phyloP scores from a whole-genome alignment of 768 basidiomycete genomes.

The Leccinum broughii region DNA sequence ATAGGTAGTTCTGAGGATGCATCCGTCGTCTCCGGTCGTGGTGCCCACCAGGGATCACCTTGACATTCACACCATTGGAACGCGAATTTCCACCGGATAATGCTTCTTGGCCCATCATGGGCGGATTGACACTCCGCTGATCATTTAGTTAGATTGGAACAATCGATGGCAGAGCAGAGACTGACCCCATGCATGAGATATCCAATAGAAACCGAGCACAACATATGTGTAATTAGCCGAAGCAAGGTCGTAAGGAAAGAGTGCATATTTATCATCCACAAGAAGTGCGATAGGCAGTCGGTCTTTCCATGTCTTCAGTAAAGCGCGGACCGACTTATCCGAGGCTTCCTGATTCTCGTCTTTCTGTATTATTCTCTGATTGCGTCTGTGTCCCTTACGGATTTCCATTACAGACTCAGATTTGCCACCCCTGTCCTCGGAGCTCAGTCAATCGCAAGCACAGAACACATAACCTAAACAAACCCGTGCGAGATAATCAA shows the following conservation, averaged over 20 bases:
- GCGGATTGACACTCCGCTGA: slow-evolving; percentile 62
- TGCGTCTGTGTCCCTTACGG: slow-evolving; percentile 39
- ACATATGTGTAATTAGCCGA: slow-evolving; percentile 50
- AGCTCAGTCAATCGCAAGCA: slow-evolving; percentile 2
- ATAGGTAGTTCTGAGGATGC: not conserved
- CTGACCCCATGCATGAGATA: slow-evolving; percentile 57
- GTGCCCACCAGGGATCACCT: slow-evolving; percentile 54
- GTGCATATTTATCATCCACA: slow-evolving; percentile 69
- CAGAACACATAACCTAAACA: slow-evolving; percentile 18
- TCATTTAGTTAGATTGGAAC: slow-evolving; percentile 15
- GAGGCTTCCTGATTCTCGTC: slow-evolving; percentile 68
- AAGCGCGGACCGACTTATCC: slow-evolving; percentile 70
- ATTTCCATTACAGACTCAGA: slow-evolving; percentile 54
- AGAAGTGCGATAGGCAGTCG: slow-evolving; percentile 65
- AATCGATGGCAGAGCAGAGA: slow-evolving; percentile 3
- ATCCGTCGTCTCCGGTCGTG: slow-evolving; percentile 2
- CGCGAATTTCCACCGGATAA: slow-evolving; percentile 80
- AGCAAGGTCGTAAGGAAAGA: slow-evolving; percentile 71
- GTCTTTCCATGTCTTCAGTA: slow-evolving; percentile 57
- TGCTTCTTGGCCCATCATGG: slow-evolving; percentile 46
- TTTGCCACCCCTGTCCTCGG: slow-evolving; percentile 58
- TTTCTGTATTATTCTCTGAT: slow-evolving; percentile 24
- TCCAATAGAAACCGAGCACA: slow-evolving; percentile 61
- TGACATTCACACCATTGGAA: slow-evolving; percentile 84
- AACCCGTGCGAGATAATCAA: slow-evolving; percentile 86